Percentiles rank a stretch among this genome's conserved stretches.
Evolutionary conservation across 495 filamentous ascomycete genomes (phyloP).

Genomic region (Neurospora sp.): DNA sequence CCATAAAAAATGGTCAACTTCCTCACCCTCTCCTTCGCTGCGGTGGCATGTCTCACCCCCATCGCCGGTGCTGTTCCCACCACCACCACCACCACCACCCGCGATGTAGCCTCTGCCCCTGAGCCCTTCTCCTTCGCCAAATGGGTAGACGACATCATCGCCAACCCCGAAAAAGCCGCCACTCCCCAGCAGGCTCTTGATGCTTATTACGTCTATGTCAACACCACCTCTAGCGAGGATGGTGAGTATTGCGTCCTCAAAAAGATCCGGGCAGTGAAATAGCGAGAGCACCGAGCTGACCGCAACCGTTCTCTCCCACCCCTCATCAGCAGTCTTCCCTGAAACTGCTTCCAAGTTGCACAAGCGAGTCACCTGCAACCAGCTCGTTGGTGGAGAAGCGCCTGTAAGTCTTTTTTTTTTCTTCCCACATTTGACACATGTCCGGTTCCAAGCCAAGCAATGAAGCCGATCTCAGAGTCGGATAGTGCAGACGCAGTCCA

Average conservation of each 20-base stretch:
- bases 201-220: background rate
- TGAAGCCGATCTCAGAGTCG: no score
- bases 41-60: background rate
- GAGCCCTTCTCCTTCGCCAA: background rate
- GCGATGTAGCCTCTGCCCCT: background rate
- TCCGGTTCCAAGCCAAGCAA: no score
- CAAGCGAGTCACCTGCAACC: background rate
- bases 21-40: background rate
- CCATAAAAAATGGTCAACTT: background rate
- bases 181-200: background rate
- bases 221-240: background rate
- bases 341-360: background rate
- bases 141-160: background rate
- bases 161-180: background rate
- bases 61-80: background rate
- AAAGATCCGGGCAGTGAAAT: no score
- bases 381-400: background rate
- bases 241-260: no score
- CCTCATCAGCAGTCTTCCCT: background rate
- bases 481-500: no score
- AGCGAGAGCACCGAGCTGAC: no score
- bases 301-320: no score
- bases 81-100: background rate
- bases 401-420: no score
- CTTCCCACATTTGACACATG: no score